Evolutionary conservation across 805 yeast genomes (phyloP), one percentile per base, ranked within the genome.

Genomic region (Tetrapisispora iriomotensis): DNA sequence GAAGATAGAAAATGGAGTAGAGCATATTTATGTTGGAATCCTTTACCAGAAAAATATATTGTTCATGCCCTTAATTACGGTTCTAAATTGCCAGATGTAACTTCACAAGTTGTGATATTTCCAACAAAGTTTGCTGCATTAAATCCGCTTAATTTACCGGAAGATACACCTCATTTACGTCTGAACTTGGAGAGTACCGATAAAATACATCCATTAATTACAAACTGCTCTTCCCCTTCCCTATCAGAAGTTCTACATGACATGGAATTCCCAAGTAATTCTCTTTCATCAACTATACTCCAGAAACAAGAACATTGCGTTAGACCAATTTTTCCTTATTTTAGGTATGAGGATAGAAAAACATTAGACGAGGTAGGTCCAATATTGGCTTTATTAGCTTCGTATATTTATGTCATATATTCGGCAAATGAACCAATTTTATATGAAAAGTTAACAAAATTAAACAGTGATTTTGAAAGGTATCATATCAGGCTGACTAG

Each of bases 41-140:
- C 94, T 6, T 62, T 77, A 39, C 90, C 90, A 1, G 69, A 75
- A 24, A 85, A 79, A 53, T 81, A 76, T 58, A 71, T 79, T 27
- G 75, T 82, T 12, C 69, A 77, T 3, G 46, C 48, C 40, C 54
- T 62, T 1, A 71, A 75, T 21, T 72, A 75, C 46, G 65, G 76
- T 46, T 83, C 79, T 38, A 74, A 73, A 39, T 62, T 82, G 38
- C 86, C 87, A 0, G 78, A 74, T 30, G 62, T 67, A 39, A 70
- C 68, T 36, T 60, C 72, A 29, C 62, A 65, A 14, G 66, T 78
- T n/a, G 77, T 69, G 2, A 67, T 82, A 8, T 68, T 82, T 30
- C 94, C 94, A 0, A 56, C 72, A 47, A 65, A 69, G 34, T 74
- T 75, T 54, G 68, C 76, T 20, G 58, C 57, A 40, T 46, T 45